phyloP scores from a whole-genome alignment of 768 basidiomycete genomes.

The Pleurotus tuber-regium region DNA sequence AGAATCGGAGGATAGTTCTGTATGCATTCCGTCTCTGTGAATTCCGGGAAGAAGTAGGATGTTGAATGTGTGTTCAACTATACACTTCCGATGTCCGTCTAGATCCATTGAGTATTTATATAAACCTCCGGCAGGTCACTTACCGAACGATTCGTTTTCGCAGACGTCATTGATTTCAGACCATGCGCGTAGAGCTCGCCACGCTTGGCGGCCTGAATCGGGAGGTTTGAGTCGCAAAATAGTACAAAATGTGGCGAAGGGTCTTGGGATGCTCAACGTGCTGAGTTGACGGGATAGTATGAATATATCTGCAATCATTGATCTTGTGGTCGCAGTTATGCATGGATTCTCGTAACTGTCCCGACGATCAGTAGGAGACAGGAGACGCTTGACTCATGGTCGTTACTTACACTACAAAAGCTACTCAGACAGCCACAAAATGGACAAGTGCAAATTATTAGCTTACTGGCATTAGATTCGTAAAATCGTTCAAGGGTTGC shows the following conservation, averaged over 20 bases:
- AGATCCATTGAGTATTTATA: neutral
- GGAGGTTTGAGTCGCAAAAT: conserved; percentile 47
- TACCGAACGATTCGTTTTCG: conserved; percentile 80
- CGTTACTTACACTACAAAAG: conserved; percentile 36
- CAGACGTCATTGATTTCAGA: conserved; percentile 71
- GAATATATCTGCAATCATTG: conserved; percentile 71
- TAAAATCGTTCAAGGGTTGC: conserved; percentile 62
- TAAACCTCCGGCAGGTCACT: conserved; percentile 12
- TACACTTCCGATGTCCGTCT: conserved; percentile 74
- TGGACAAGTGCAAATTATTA: too few species aligned
- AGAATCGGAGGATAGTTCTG: conserved; percentile 38
- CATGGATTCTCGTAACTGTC: conserved; percentile 77
- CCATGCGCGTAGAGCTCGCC: conserved; percentile 69
- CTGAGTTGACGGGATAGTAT: conserved; percentile 57
- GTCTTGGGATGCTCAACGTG: conserved; percentile 65
- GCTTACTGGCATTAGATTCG: conserved; percentile 66
- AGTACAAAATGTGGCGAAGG: conserved; percentile 55
- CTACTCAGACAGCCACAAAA: too few species aligned
- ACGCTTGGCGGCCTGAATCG: conserved; percentile 41
- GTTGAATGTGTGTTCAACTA: conserved; percentile 80
- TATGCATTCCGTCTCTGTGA: conserved; percentile 47
- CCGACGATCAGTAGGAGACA: conserved; percentile 5
- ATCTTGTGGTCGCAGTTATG: conserved; percentile 71
- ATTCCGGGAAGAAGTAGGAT: conserved; percentile 73
- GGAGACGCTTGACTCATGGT: conserved; percentile 13